Conservation (phyloP, 495 filamentous ascomycete genomes). For the Durotheca rogersii region DNA sequence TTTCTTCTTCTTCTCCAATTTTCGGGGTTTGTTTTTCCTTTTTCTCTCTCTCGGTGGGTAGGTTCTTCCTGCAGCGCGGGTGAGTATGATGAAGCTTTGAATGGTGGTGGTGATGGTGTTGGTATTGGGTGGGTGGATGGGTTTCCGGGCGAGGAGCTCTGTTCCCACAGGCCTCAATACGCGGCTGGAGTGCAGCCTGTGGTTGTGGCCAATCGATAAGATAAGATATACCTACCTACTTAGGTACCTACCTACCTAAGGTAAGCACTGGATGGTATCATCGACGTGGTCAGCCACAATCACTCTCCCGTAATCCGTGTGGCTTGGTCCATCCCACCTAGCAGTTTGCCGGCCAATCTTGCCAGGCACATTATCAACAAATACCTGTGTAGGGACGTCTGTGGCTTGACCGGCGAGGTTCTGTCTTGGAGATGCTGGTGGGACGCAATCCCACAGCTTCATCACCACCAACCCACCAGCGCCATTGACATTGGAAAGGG, state of each 20-base stretch:
- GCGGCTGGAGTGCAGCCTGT: slow-evolving; percentile 41
- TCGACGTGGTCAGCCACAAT: not conserved
- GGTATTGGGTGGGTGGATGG: too few species aligned
- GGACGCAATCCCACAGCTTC: slow-evolving; percentile 17
- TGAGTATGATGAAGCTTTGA: not conserved
- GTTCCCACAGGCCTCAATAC: slow-evolving; percentile 13
- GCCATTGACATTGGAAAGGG: slow-evolving; percentile 35
- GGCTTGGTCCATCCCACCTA: slow-evolving; percentile 6
- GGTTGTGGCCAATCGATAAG: not conserved
- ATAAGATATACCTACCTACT: slow-evolving; percentile 1
- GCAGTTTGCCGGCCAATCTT: slow-evolving; percentile 19
- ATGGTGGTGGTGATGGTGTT: slow-evolving; percentile 2
- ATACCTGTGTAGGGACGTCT: slow-evolving; percentile 19
- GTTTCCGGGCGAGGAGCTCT: too few species aligned
- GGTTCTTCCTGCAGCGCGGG: too few species aligned
- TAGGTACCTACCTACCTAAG: slow-evolving; percentile 11
- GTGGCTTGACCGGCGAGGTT: slow-evolving; percentile 31
- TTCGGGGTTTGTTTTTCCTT: slow-evolving; percentile 7
- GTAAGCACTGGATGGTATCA: not conserved
- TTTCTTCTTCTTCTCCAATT: slow-evolving; percentile 18
- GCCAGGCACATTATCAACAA: slow-evolving; percentile 21
- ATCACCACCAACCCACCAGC: slow-evolving; percentile 8
- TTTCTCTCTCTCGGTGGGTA: too few species aligned
- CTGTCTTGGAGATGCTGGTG: too few species aligned
- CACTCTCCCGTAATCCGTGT: slow-evolving; percentile 1